Base-by-base conservation (phyloP, 225 moss, liverwort and hornwort species). In the Sphagnum tenellum region DNA sequence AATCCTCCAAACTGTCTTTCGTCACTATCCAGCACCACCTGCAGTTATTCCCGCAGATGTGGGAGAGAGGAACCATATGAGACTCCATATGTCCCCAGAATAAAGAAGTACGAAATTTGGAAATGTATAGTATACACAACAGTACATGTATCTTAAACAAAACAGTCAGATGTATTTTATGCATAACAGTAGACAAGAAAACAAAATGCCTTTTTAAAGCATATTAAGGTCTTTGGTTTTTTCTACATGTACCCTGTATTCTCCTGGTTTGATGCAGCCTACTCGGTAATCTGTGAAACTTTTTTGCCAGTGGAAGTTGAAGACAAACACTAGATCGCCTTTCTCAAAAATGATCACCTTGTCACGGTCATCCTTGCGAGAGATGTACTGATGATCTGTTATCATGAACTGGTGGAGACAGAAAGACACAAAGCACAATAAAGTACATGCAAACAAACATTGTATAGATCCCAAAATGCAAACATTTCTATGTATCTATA, bases 261-360 rank as follows among this genome's bases (percentile, higher is more conserved):
- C 50, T 7, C 64, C 64, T 49, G 64, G 64, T 51, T 64, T 64
- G 64, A 64, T 64, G 48, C 64, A 64, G 64, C 64, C 64, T 49
- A 64, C 64, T 4, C 64, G 64, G 14, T 64, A 64, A 12, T 64
- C 29, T 50, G 64, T 64, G 49, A 49, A 64, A 14, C 64, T 64
- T 51, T 64, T 64, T 51, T 64, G 49, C 64, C 64, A 64, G 49
- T 64, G 64, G n/a, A 64, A 64, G 49, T 64, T 64, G 64, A 64
- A 64, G 49, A 64, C 64, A 50, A 64, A 64, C 47, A 64, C 64
- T 14, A 64, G 47, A 10, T 64, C 48, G 7, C 64, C 64, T 48
- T 50, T 64, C 51, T 64, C 64, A 48, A 64, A 64, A 4, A 64
- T 64, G 47, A 64, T 48, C 64, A 64, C 49, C 47, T 50, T 64